A percentile compares a stretch with the other conserved stretches of the same genome.
Conservation (phyloP, 2,329 filamentous ascomycete species). For the Pyrenophora tritici-repentis region DNA sequence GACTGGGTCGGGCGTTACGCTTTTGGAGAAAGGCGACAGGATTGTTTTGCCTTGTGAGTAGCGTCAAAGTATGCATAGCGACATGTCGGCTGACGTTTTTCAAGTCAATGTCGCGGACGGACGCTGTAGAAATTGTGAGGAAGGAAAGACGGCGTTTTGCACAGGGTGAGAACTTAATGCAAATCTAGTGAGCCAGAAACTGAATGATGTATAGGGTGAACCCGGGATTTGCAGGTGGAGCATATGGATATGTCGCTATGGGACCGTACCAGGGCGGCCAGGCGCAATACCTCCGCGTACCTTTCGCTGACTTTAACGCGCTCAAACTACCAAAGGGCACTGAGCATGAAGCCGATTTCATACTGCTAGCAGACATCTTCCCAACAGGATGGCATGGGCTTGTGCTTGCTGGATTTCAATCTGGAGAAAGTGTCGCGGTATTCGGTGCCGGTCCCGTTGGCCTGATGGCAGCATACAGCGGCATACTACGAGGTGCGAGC, state of each 20-base stretch:
- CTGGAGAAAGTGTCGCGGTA: constrained; percentile 66
- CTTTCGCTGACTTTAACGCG: constrained; percentile 70
- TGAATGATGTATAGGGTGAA: constrained; percentile 51
- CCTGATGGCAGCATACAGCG: constrained; percentile 69
- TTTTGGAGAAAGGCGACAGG: constrained; percentile 66
- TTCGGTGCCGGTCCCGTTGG: constrained; percentile 68
- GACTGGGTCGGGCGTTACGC: constrained; percentile 62
- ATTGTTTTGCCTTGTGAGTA: constrained; percentile 61
- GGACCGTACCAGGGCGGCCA: constrained; percentile 62
- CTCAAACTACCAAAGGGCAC: constrained; percentile 64
- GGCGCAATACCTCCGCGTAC: constrained; percentile 68
- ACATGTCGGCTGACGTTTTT: background rate
- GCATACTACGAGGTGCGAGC: constrained; percentile 63
- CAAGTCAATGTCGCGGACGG: constrained; percentile 19
- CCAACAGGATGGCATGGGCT: constrained; percentile 63
- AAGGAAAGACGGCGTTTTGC: constrained; percentile 68
- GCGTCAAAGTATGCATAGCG: background rate
- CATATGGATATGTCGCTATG: constrained; percentile 67
- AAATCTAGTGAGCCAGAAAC: background rate
- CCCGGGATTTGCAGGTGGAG: constrained; percentile 63
- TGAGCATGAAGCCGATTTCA: constrained; percentile 66
- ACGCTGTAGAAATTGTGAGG: constrained; percentile 67
- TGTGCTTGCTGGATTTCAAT: constrained; percentile 62
- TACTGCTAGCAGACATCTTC: constrained; percentile 57
- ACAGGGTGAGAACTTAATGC: constrained; percentile 52